Conservation (phyloP, 495 filamentous ascomycete genomes). For the Cetradonia linearis region DNA sequence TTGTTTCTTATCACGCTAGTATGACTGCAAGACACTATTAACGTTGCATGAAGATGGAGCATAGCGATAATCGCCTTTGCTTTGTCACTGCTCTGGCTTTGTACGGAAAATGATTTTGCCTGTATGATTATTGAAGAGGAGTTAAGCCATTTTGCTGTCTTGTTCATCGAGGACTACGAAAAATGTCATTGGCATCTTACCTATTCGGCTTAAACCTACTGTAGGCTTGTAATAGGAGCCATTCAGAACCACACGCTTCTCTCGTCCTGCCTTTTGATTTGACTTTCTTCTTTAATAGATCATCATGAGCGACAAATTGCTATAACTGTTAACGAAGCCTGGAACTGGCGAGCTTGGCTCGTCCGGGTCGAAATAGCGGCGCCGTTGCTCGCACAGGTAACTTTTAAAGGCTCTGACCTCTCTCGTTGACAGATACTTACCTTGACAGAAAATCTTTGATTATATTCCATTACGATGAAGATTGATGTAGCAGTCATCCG, state of each 20-base stretch:
- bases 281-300: background rate
- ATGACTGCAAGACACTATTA: background rate
- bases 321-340: no score
- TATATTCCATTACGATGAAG: slow-evolving; percentile 19
- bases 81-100: background rate
- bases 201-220: no score
- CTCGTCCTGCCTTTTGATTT: no score
- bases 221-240: no score
- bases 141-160: no score
- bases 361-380: background rate
- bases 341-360: no score
- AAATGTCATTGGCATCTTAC: background rate
- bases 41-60: background rate
- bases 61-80: no score
- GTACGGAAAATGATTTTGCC: background rate
- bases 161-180: background rate
- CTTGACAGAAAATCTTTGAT: background rate
- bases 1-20: background rate
- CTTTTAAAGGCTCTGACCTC: background rate
- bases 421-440: background rate
- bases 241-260: no score
- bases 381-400: background rate
- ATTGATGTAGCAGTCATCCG: slow-evolving; percentile 50
- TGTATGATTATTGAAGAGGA: background rate
- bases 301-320: background rate